Percentiles rank a stretch among this genome's conserved stretches.
Conservation (phyloP, 768 basidiomycete genomes). For the Auriscalpium vulgare region DNA sequence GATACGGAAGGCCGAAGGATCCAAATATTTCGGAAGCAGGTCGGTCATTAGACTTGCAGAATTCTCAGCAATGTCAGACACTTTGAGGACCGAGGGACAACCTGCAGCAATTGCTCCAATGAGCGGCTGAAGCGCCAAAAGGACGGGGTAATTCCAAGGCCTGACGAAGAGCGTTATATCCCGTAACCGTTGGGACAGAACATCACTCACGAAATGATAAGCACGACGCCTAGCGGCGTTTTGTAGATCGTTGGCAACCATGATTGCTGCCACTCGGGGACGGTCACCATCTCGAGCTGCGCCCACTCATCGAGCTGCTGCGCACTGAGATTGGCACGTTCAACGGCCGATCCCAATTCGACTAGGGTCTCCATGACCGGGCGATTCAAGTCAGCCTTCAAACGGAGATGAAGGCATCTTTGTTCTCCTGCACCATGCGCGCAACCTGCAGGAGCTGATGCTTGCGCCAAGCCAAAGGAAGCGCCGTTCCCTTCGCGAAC, state of each 20-base stretch:
- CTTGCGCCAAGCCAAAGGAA: constrained; percentile 44
- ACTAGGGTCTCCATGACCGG: constrained; percentile 16
- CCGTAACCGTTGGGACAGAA: background rate
- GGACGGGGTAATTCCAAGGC: constrained; percentile 8
- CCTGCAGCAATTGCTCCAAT: constrained; percentile 74
- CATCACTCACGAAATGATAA: constrained; percentile 46
- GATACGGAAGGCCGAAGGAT: constrained; percentile 53
- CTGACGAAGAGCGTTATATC: background rate
- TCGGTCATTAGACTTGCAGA: constrained; percentile 52
- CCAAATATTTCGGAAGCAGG: constrained; percentile 69
- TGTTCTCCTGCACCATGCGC: constrained; percentile 55
- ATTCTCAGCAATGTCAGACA: constrained; percentile 60
- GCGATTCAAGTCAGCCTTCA: constrained; percentile 23
- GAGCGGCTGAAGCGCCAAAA: constrained; percentile 6
- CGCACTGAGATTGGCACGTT: constrained; percentile 20
- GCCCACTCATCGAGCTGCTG: constrained; percentile 61
- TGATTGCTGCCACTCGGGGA: constrained; percentile 36
- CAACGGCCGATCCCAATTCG: constrained; percentile 35
- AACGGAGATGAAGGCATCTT: constrained; percentile 41
- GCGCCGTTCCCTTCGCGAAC: constrained; percentile 20
- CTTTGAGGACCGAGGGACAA: constrained; percentile 63
- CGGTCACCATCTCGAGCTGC: constrained; percentile 28
- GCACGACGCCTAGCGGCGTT: constrained; percentile 52
- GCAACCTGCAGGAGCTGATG: constrained; percentile 59
- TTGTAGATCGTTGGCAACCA: constrained; percentile 50